Evolutionary conservation across 139 green algal species (phyloP).

Genomic region (Micromonas commoda): DNA sequence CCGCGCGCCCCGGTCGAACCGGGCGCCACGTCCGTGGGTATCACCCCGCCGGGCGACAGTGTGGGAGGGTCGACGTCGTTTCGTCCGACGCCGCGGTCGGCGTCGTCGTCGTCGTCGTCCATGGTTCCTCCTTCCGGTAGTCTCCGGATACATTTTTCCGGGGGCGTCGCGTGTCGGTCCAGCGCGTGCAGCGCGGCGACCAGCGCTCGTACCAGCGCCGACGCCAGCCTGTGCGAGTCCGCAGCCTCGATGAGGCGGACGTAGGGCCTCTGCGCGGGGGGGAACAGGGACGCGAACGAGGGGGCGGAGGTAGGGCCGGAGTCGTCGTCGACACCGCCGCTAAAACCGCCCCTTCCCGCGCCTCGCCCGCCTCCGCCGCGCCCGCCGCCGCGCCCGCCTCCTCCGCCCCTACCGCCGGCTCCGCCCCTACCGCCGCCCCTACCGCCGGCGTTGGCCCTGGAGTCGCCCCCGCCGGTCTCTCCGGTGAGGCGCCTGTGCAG

Average conservation of each 20-base stretch:
- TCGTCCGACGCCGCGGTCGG: not conserved
- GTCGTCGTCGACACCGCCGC: not conserved
- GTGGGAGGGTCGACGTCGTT: not conserved
- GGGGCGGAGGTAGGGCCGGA: not conserved
- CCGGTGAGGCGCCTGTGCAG: slow-evolving; percentile 7
- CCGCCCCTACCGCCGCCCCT: no score
- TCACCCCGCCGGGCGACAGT: not conserved
- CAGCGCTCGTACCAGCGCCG: not conserved
- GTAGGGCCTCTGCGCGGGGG: slow-evolving; percentile 3
- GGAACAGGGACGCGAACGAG: slow-evolving; percentile 14
- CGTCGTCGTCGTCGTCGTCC: not conserved
- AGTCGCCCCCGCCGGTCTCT: not conserved
- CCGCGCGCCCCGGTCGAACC: not conserved
- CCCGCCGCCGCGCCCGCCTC: no score
- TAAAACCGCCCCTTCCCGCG: not conserved
- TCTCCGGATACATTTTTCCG: no score
- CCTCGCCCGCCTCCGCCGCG: not conserved
- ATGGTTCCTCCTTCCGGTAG: no score
- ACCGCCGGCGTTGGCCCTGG: no score
- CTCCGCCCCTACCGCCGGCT: no score
- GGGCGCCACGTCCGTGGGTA: not conserved
- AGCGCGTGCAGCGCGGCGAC: slow-evolving; percentile 9
- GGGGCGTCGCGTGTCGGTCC: not conserved
- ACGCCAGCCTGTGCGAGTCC: slow-evolving; percentile 1
- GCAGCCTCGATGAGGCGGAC: slow-evolving; percentile 12